Evolutionary conservation across 768 basidiomycete genomes (phyloP).

Genomic region (Mrakia frigida): DNA sequence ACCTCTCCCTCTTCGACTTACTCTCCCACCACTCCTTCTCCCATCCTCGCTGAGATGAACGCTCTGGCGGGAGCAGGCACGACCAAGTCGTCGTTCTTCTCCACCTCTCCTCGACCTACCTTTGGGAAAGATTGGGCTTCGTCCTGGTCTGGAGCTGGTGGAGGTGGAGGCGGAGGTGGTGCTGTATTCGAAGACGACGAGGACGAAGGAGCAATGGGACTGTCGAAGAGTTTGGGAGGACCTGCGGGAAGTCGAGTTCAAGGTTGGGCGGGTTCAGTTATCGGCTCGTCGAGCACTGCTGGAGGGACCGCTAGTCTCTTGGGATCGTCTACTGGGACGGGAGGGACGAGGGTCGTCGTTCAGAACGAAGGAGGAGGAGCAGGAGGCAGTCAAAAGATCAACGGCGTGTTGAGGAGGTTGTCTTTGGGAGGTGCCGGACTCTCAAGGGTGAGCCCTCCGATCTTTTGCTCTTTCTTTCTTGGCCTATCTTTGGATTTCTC

Average conservation of each 20-base stretch:
- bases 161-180: not conserved
- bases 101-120: not conserved
- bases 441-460: not conserved
- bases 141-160: not conserved
- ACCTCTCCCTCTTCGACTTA: conserved; percentile 1
- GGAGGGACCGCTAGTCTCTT: not conserved
- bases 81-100: conserved; percentile 4
- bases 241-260: not conserved
- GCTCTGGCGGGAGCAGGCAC: not conserved
- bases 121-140: not conserved
- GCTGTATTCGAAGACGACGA: conserved; percentile 6
- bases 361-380: not conserved
- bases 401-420: not conserved
- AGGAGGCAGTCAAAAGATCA: conserved; percentile 2
- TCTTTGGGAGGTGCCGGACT: not conserved
- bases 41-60: conserved; percentile 12
- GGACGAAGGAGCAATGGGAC: not conserved
- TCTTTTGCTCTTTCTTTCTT: no score
- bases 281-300: not conserved
- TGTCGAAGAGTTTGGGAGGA: not conserved
- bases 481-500: not conserved
- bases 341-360: not conserved
- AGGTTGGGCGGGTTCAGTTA: not conserved
- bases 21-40: conserved; percentile 2
- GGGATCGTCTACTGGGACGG: not conserved